A percentile compares a stretch with the other conserved stretches of the same genome.
These are phyloP conservation scores for Candida incommunis DNA, from an alignment of 805 yeast genomes.

Conservation along the genomic window DNA sequence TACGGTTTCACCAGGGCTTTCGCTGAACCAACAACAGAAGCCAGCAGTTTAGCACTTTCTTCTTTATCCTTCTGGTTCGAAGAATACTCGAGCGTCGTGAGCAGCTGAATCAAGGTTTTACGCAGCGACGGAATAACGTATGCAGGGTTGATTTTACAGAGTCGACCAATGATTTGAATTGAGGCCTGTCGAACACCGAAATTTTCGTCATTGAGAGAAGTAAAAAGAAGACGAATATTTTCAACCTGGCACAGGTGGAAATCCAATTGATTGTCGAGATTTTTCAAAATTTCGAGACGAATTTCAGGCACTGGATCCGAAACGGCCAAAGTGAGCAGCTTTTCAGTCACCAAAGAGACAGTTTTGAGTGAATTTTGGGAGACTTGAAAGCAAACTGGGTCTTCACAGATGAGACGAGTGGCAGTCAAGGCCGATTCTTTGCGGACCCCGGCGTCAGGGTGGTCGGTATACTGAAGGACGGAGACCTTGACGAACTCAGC, in stretches of 20 bases:
- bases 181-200: constrained; percentile 73
- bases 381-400: constrained; percentile 72
- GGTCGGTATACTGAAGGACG: constrained; percentile 72
- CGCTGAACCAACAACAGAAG: constrained; percentile 63
- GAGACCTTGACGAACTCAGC: constrained; percentile 82
- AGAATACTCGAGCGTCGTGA: constrained; percentile 77
- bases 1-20: constrained; percentile 80
- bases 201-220: constrained; percentile 82
- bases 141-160: constrained; percentile 83
- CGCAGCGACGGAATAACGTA: constrained; percentile 87
- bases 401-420: constrained; percentile 57
- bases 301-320: constrained; percentile 84
- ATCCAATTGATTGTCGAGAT: constrained; percentile 66
- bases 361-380: constrained; percentile 70
- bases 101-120: constrained; percentile 68
- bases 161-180: constrained; percentile 65
- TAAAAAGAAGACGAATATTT: constrained; percentile 68
- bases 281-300: constrained; percentile 59
- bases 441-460: constrained; percentile 64
- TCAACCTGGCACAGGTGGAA: constrained; percentile 91
- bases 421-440: constrained; percentile 77
- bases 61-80: constrained; percentile 65
- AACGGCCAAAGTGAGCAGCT: constrained; percentile 65
- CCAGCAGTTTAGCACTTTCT: constrained; percentile 66
- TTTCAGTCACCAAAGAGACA: constrained; percentile 72